phyloP scores from a whole-genome alignment of 1,284 basidiomycete genomes.

The Rhodotorula sp. region DNA sequence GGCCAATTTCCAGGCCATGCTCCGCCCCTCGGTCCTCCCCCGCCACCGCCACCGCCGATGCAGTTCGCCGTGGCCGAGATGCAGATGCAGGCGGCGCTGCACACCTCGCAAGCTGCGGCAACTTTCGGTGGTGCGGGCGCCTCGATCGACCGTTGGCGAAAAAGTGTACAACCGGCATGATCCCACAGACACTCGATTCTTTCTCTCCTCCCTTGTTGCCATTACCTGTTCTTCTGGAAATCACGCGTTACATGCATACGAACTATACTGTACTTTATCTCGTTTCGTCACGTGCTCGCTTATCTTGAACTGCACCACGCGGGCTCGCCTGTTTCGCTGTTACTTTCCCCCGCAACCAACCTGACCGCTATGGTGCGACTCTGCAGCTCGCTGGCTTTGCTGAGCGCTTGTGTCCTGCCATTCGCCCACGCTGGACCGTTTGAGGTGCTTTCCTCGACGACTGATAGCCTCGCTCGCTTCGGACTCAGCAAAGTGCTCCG shows the following conservation, averaged over 20 bases:
- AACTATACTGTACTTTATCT: neutral
- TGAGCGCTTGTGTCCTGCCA: constrained; percentile 1
- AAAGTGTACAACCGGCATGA: constrained; percentile 3
- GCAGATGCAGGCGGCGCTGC: constrained; percentile 30
- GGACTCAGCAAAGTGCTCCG: constrained; percentile 23
- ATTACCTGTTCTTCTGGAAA: neutral
- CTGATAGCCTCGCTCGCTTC: neutral
- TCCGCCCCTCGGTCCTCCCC: neutral
- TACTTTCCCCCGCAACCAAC: neutral
- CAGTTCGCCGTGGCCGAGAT: constrained; percentile 28
- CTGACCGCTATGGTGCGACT: constrained; percentile 3
- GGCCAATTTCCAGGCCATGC: neutral
- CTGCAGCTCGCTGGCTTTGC: neutral
- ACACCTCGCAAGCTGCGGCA: neutral
- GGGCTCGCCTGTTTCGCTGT: neutral
- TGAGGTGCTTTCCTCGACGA: neutral
- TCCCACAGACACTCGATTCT: constrained; percentile 1
- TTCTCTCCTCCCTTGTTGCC: neutral
- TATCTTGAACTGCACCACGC: neutral
- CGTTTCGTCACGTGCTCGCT: neutral
- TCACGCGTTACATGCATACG: neutral
- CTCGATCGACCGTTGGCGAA: constrained; percentile 24
- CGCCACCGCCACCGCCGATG: neutral
- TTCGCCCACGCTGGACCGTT: constrained; percentile 16
- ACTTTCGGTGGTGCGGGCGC: neutral